Conservation (phyloP, 2,329 filamentous ascomycete species). For the Westerdykella aurantiaca region DNA sequence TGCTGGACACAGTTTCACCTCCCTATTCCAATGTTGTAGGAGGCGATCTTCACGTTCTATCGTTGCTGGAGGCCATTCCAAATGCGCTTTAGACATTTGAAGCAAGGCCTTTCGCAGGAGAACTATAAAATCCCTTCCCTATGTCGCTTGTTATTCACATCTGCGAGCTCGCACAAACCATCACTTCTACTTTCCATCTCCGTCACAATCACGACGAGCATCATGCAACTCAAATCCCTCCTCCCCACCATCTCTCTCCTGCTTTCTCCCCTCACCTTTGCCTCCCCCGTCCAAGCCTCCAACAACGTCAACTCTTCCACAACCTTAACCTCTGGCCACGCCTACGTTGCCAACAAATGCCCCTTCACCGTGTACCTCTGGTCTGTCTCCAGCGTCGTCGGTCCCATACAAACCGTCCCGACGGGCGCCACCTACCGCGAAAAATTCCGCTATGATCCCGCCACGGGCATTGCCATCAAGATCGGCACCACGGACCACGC, state of each 20-base stretch:
- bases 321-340: constrained; percentile 1
- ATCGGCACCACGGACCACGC: constrained; percentile 11
- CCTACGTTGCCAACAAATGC: constrained; percentile 24
- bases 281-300: constrained; percentile 3
- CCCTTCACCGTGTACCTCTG: constrained; percentile 17
- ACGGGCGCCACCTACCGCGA: constrained; percentile 8
- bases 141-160: no score
- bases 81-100: no score
- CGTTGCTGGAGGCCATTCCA: no score
- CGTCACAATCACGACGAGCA: neutral
- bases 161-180: no score
- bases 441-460: constrained; percentile 10
- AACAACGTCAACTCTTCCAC: neutral
- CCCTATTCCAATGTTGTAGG: no score
- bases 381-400: constrained; percentile 8
- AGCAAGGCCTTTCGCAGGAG: no score
- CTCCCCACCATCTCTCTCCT: constrained; percentile 7
- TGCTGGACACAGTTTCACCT: no score
- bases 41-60: no score
- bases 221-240: constrained; percentile 14
- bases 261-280: constrained; percentile 3
- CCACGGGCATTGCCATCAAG: constrained; percentile 20
- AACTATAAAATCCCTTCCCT: no score
- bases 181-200: no score
- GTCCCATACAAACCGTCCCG: constrained; percentile 1